Base-by-base conservation (phyloP, 2,329 filamentous ascomycete genomes). In the Aspergillus fijiensis region DNA sequence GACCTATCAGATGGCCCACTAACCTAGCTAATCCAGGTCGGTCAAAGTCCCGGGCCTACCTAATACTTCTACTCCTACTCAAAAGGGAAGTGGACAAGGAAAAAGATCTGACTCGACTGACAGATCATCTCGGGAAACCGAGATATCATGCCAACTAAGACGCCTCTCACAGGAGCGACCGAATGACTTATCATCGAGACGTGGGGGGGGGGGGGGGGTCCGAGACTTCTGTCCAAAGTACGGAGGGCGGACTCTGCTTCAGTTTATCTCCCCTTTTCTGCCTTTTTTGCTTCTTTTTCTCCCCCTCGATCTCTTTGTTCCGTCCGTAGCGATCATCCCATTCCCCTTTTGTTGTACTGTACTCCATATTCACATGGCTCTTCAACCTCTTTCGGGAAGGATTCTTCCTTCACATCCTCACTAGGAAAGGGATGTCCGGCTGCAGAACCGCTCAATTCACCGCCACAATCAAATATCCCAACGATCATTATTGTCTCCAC, bases 61-160 rank as follows among this genome's bases (percentile, higher is more conserved):
- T 19, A 19, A 19, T 19, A 19, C 33, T n/a, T 7, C 11, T 39
- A 35, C 27, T 9, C 27, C 2, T 29, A 29, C 7, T 10, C 12
- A 19, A 31, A 25, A 21, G n/a, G 52, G 51, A 42, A 42, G 27
- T 11, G 39, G 35, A 19, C 39, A 21, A 10, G 11, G 48, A 19
- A 19, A 25, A 23, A 49, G 33, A 16, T 49, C 31, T 51, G 31
- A 19, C 27, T 31, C 16, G 42, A 25, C 53, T 55, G 42, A 49
- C 53, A 55, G 39, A 55, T 55, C 53, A 55, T 33, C 25, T 55
- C 14, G 27, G 12, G 23, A 31, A 55, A 49, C 52, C 53, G 53
- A 55, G 53, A 47, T 45, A 48, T 55, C 53, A 55, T n/a, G 31
- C 53, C n/a, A n/a, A 42, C 53, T 55, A 55, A 49, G 53, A 55